phyloP scores from a whole-genome alignment of 148 eudicot species.

The Rhododendron mucronatum region DNA sequence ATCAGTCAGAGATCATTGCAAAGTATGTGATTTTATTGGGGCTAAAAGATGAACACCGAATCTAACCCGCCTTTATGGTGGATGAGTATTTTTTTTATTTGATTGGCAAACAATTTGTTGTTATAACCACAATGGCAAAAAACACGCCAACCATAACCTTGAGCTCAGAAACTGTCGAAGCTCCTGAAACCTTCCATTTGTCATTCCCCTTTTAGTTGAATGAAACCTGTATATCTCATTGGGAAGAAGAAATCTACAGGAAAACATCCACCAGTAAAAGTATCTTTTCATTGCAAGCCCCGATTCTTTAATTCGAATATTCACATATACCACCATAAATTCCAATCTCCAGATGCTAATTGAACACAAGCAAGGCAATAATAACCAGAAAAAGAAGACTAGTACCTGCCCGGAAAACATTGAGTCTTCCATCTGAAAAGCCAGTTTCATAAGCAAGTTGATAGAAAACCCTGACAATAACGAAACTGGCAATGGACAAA shows the following conservation, averaged over 20 bases:
- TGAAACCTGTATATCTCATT: neutral
- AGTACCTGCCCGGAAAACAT: slow-evolving; percentile 91
- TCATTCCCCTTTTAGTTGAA: neutral
- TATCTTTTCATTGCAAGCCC: neutral
- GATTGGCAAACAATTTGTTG: neutral
- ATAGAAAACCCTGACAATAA: slow-evolving; percentile 84
- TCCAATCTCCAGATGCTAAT: neutral
- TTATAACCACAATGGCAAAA: neutral
- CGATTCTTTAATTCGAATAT: neutral
- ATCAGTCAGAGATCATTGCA: neutral
- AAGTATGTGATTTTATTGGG: neutral
- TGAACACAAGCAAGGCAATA: slow-evolving; percentile 2
- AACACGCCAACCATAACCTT: neutral
- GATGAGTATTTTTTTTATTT: neutral
- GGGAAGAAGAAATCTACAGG: neutral
- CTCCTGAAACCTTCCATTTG: neutral
- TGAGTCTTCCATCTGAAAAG: slow-evolving; percentile 85
- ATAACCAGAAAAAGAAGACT: neutral
- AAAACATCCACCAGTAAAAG: neutral
- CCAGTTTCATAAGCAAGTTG: slow-evolving; percentile 71
- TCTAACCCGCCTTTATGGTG: neutral
- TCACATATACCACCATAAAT: neutral
- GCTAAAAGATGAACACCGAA: neutral
- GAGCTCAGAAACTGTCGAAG: neutral
- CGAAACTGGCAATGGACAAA: slow-evolving; percentile 75